Base-by-base conservation (phyloP, 2,329 filamentous ascomycete genomes). In the Emmonsiellopsis sp. region DNA sequence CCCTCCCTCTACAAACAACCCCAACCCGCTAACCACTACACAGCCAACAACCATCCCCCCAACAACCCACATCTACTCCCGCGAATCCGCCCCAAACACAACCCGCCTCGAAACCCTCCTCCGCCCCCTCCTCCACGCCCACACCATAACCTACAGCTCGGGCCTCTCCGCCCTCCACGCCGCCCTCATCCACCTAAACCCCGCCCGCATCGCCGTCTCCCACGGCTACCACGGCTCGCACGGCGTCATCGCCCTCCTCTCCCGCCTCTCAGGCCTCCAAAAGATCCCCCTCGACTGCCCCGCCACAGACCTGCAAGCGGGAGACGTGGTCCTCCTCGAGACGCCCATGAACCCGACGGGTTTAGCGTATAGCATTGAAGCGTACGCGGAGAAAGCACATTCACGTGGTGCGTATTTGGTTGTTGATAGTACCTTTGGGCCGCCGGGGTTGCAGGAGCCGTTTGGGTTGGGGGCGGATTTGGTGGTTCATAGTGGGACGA, bases 161-260 rank as follows among this genome's bases (percentile, higher is more conserved):
- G 93, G 93, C 3, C 81, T 97, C 20, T 81, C 89, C 9, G 89
- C 92, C 50, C 91, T 96, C 73, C 88, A 97, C 70, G 91, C 89
- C 34, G 76, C 94, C 55, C 79, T 97, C 2, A 84, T 91, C n/a
- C 83, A 84, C 64, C 73, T 95, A 7, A 90, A 94, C 67, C 93
- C 93, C 1, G 83, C 83, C 61, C 84, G 85, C 55, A 82, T 97
- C 53, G 86, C 89, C 60, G 89, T 97, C 59, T 84, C 84, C 38
- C 83, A 79, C 13, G 91, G 90, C 42, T 98, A 97, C 73, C 93
- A 97, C 73, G 93, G 93, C 62, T 95, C 89, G 71, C 89, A 95
- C 69, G 89, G 88, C 57, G 87, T 95, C 32, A 80, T 96, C 62
- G 71, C 71, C 34, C 73, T 97, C 52, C 78, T 94, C 59, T 71